A percentile compares a stretch with the other conserved stretches of the same genome.
phyloP scores from a whole-genome alignment of 768 basidiomycete species.

The Termitomyces sp. region DNA sequence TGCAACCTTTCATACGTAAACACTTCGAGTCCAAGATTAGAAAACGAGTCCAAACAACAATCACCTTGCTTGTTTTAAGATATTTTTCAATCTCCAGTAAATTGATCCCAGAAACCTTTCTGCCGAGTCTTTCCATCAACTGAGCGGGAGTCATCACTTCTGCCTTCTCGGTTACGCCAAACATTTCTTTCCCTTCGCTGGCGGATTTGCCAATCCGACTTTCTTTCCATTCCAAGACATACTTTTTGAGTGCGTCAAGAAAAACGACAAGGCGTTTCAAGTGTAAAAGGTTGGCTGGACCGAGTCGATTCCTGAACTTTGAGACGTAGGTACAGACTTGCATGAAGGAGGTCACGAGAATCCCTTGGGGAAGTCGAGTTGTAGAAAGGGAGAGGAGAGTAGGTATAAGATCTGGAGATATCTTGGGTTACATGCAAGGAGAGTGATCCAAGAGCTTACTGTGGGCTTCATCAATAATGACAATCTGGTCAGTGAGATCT shows the following conservation, averaged over 20 bases:
- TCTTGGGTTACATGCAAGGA: not conserved
- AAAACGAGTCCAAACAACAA: constrained; percentile 9
- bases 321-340: constrained; percentile 78
- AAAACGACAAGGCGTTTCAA: constrained; percentile 77
- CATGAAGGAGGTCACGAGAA: constrained; percentile 56
- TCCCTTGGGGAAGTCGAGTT: constrained; percentile 52
- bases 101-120: constrained; percentile 72
- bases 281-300: constrained; percentile 68
- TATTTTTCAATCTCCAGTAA: constrained; percentile 80
- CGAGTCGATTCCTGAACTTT: constrained; percentile 76
- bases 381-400: constrained; percentile 88
- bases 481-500: constrained; percentile 76
- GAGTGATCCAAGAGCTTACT: constrained; percentile 47
- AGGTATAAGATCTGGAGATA: constrained; percentile 71
- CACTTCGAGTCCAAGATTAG: not conserved
- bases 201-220: constrained; percentile 17
- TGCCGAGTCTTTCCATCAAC: constrained; percentile 63
- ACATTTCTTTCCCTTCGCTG: constrained; percentile 9
- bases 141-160: constrained; percentile 71
- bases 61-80: constrained; percentile 78
- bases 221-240: constrained; percentile 53
- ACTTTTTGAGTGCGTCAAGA: constrained; percentile 64
- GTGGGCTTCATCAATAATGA: constrained; percentile 96
- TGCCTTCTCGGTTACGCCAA: constrained; percentile 19
- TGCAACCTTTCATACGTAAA: constrained; percentile 42